A percentile compares a stretch with the other conserved stretches of the same genome.
Conservation (phyloP, 176 grass and related monocot species). For the Dactylis glomerata region DNA sequence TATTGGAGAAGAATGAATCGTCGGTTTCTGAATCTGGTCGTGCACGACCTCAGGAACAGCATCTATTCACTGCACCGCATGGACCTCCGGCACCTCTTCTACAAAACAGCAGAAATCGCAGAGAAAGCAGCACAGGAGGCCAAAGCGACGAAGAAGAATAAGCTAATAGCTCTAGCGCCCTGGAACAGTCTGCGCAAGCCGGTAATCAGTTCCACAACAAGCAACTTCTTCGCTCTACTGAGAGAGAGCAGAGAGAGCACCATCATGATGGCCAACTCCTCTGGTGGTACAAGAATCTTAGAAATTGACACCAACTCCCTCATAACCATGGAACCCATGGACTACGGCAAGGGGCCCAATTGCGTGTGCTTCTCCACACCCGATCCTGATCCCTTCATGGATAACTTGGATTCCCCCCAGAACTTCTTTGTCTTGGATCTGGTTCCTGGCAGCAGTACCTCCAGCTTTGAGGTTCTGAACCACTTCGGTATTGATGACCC, state of each 20-base stretch:
- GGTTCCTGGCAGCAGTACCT: neutral
- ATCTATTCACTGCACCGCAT: neutral
- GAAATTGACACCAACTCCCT: neutral
- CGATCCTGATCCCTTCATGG: neutral
- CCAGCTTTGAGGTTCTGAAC: neutral
- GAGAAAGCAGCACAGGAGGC: neutral
- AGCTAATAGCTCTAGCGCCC: neutral
- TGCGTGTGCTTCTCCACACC: neutral
- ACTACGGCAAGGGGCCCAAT: neutral
- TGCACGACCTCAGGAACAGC: neutral
- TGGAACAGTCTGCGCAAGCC: neutral
- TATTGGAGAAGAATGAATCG: neutral
- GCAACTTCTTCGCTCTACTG: neutral
- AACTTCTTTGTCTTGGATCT: neutral
- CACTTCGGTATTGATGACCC: neutral
- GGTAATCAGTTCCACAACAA: neutral
- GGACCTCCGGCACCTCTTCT: neutral
- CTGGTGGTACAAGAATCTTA: neutral
- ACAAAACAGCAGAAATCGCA: neutral
- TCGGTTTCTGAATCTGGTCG: neutral
- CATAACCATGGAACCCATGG: neutral
- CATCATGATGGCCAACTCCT: neutral
- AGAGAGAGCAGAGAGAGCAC: neutral
- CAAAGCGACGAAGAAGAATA: neutral
- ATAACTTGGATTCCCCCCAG: neutral